Base-by-base conservation (phyloP, 768 basidiomycete species). In the Vishniacozyma victoriae region DNA sequence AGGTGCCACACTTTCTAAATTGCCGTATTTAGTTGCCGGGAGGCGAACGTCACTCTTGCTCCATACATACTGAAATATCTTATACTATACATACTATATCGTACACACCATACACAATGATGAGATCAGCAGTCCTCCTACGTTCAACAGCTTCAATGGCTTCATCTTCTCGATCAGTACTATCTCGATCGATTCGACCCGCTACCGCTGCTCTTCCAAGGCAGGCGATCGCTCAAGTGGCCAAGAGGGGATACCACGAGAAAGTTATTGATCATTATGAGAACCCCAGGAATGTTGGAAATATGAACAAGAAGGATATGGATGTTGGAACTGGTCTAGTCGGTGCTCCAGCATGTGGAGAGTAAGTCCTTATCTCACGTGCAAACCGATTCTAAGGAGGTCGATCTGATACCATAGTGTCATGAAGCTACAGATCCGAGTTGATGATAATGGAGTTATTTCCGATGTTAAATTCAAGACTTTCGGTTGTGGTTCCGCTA, bases 391-490 rank as follows among this genome's bases (percentile, higher is more conserved):
- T 33, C 9, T 33, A 9, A 9, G 29, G 9, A 9, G 29, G 29
- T 33, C 9, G 9, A 9, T 33, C n/a, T 33, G 29, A 9, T 9
- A 33, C 29, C 16, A 0, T 44, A 62, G 58, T 43, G 93, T 96
- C 38, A 99, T 99, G 93, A 97, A 97, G 74, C 83, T 99, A 11
- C 93, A 97, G 74, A 99, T 99, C 68, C 85, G 89, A 60, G 95
- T 99, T 48, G 84, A 93, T 72, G 91, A 93, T 51, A 78, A 86
- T 51, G 69, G 65, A 27, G 80, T 96, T 73, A 99, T 99, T 67
- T 86, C 85, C 40, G 95, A 99, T 70, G 95, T 96, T 75, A 95
- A 93, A 75, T 97, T 97, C 79, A 99, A 97, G 78, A 97, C 95
- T 0, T 97, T 99, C 73, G 93, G 95, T 2, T 97, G 95, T 72